Evolutionary conservation across 2,329 filamentous ascomycete species (phyloP), one percentile per base, ranked within the genome.

Genomic region (Cadophora sp.): DNA sequence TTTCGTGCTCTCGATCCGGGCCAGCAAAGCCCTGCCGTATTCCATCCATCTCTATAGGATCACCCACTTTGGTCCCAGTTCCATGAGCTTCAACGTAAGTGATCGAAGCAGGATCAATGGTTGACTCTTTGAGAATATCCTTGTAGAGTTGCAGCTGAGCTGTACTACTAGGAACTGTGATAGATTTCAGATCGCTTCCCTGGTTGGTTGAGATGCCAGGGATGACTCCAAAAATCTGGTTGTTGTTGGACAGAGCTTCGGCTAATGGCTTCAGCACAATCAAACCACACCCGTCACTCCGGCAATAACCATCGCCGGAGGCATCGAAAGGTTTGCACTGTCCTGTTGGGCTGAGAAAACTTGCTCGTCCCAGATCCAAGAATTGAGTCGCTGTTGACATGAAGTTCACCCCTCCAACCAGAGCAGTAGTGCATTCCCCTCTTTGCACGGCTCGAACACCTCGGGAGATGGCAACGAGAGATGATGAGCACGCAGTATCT

Each of bases 31-130:
- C 62, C 7, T 18, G 9, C 33, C 60, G 36, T 18, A 71, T 59
- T 7, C 68, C 69, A 11, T 33, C 45, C 22, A 63, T 36, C 50
- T 73, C 71, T n/a, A 72, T 47, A 27, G 70, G 71, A 51, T 73
- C 71, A n/a, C 70, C 71, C 36, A 62, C 66, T 18, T 60, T 58
- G 13, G 70, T 73, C 5, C 71, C 71, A 16, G 70, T 73, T 9
- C 71, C 71, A 60, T 73, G 71, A 39, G 68, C 66, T 64, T 72
- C 69, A 4, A 72, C 48, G 48, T 65, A 66, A 4, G 58, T 51
- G 3, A 69, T 63, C 13, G 11, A 13, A 18, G 13, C 11, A 14
- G 39, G 39, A 13, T 43, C 13, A 2, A 43, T 43, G 13, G 11
- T 9, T 18, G 13, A 13, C 8, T 43, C 16, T 18, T 43, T 18